Evolutionary conservation across 805 yeast genomes (phyloP).

Genomic region (Cyberlindnera xylosilytica): DNA sequence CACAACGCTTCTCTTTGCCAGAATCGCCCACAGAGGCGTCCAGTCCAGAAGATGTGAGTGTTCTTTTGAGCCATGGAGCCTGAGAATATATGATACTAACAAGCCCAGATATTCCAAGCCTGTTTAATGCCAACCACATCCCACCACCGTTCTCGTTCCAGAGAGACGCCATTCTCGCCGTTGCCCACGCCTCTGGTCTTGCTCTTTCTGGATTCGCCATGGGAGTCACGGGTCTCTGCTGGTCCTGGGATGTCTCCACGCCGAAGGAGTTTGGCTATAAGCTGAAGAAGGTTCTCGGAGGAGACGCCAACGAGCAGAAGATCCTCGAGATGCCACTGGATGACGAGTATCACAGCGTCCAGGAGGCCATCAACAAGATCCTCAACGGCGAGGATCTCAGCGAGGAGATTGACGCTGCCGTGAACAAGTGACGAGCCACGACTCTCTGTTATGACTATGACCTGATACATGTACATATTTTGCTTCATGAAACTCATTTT

Average conservation of each 20-base stretch:
- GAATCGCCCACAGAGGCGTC: conserved; percentile 74
- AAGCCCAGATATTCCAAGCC: conserved; percentile 52
- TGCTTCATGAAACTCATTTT: too few species aligned
- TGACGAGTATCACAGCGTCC: conserved; percentile 55
- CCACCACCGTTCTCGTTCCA: conserved; percentile 83
- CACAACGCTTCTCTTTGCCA: conserved; percentile 65
- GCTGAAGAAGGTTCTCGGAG: conserved; percentile 66
- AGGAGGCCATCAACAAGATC: conserved; percentile 50
- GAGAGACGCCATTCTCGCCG: conserved; percentile 82
- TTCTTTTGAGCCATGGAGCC: too few species aligned
- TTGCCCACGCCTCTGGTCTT: conserved; percentile 72
- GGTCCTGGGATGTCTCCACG: conserved; percentile 73
- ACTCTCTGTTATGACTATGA: conserved; percentile 1
- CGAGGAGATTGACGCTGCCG: conserved; percentile 11
- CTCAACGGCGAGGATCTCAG: conserved; percentile 39
- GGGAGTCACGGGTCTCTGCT: conserved; percentile 70
- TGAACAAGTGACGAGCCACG: conserved; percentile 3
- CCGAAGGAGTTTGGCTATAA: conserved; percentile 68
- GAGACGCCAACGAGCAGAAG: conserved; percentile 53
- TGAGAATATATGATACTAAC: conserved; percentile 12
- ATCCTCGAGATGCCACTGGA: conserved; percentile 47
- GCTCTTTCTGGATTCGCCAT: conserved; percentile 72
- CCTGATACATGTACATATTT: neutral
- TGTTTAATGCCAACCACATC: conserved; percentile 80
- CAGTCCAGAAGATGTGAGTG: conserved; percentile 49